A percentile compares a stretch with the other conserved stretches of the same genome.
Conservation (phyloP, 108 stramenopile genomes). For the Heterococcus sp. region DNA sequence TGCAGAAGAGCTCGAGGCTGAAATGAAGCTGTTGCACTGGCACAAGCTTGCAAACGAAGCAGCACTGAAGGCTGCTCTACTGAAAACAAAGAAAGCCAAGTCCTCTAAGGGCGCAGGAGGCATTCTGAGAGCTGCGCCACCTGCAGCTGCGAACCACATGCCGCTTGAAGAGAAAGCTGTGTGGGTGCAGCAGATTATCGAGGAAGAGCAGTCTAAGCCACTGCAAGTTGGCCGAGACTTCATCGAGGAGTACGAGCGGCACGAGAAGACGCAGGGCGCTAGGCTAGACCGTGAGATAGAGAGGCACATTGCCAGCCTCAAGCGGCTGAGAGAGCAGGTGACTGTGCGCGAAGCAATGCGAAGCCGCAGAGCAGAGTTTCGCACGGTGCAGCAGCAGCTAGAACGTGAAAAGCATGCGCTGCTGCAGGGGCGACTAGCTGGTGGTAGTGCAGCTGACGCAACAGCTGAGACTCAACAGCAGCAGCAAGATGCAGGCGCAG, state of each 20-base stretch:
- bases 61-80: slow-evolving; percentile 63
- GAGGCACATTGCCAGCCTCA: slow-evolving; percentile 49
- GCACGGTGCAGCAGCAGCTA: neutral
- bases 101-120: neutral
- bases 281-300: slow-evolving; percentile 50
- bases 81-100: slow-evolving; percentile 59
- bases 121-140: slow-evolving; percentile 16
- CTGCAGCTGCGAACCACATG: slow-evolving; percentile 15
- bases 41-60: slow-evolving; percentile 68
- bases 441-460: neutral
- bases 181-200: slow-evolving; percentile 60
- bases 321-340: slow-evolving; percentile 37
- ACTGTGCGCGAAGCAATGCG: slow-evolving; percentile 3
- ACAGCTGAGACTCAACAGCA: neutral
- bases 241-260: slow-evolving; percentile 36
- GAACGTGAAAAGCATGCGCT: slow-evolving; percentile 43
- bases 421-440: slow-evolving; percentile 13
- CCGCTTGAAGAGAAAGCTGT: slow-evolving; percentile 44
- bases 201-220: slow-evolving; percentile 61
- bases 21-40: slow-evolving; percentile 66
- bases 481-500: neutral
- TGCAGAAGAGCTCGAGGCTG: slow-evolving; percentile 54
- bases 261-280: slow-evolving; percentile 36
- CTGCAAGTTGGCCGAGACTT: slow-evolving; percentile 51
- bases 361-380: neutral